These are phyloP conservation scores for Citrullus amarus DNA, from an alignment of 306 rosid genomes.

Conservation along the genomic window DNA sequence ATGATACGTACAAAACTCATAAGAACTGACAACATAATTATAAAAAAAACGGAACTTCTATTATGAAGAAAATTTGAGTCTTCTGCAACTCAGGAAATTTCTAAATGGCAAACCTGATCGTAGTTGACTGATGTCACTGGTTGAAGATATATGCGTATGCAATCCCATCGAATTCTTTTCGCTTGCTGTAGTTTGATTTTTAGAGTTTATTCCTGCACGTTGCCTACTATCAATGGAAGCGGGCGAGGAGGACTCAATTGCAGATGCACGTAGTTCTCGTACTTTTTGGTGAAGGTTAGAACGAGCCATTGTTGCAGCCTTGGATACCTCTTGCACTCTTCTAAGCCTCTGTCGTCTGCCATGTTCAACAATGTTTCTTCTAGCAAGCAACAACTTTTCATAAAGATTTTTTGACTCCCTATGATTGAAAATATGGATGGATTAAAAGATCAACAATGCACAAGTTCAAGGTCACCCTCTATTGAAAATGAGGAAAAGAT, in stretches of 20 bases:
- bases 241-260: constrained; percentile 28
- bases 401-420: constrained; percentile 67
- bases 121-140: constrained; percentile 17
- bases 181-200: constrained; percentile 12
- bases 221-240: constrained; percentile 21
- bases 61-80: background rate
- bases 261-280: constrained; percentile 39
- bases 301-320: constrained; percentile 65
- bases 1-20: constrained; percentile 10
- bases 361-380: constrained; percentile 51
- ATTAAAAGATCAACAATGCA: background rate
- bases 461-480: background rate
- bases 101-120: constrained; percentile 39
- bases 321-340: constrained; percentile 55
- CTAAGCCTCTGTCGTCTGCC: constrained; percentile 28
- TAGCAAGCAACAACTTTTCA: constrained; percentile 40
- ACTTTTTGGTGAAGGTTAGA: constrained; percentile 64
- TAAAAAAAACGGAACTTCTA: background rate
- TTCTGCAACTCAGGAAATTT: background rate
- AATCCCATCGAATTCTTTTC: constrained; percentile 20
- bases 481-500: background rate
- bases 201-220: constrained; percentile 17
- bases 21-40: background rate
- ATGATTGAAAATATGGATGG: constrained; percentile 13
- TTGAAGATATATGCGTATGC: constrained; percentile 24